Evolutionary conservation across 495 filamentous ascomycete species (phyloP), one percentile per base, ranked within the genome.

Genomic region (Aspergillus funiculosus): DNA sequence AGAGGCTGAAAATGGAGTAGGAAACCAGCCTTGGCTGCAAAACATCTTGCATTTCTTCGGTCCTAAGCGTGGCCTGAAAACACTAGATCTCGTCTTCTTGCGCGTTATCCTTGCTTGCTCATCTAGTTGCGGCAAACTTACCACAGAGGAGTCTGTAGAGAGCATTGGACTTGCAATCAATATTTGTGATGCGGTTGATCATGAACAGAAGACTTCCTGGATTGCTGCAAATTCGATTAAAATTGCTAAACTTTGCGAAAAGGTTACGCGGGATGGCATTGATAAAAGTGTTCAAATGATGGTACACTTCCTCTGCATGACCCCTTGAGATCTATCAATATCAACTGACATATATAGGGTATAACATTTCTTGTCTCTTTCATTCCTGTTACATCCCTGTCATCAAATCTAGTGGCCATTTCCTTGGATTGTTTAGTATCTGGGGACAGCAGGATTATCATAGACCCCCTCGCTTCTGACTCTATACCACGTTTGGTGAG

Each of bases 41-140:
- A 67, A 58, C 34, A 68, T 73, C 35, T 60, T 53, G 9, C 59
- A 77, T 35, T 75, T 77, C 44, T 78, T 78, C 30, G 69, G 67
- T 4, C 51, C 66, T 1, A 75, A 73, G 39, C 61, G 67, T 7
- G 74, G 67, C 1, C 37, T 62, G 7, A 82, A 81, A 44, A 82
- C 74, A 1, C 52, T 81, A 10, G 71, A 80, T 43, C 57, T 82
- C 26, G 67, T 77, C 3, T 68, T 76, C 1, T 54, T 79, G 36
- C 69, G 68, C 15, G 73, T 72, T 7, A 73, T 79, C 15, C 66
- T 70, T 43, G 72, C 72, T 6, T 80, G 74, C 46, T 78, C 73
- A 9, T 59, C 66, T 20, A 71, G 59, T 30, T 64, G 58, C 37
- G 60, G 51, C 15, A 49, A 54, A 11, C 39, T 74, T 6, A 62